Percentiles rank a stretch among this genome's conserved stretches.
phyloP scores from a whole-genome alignment of 164 flowering plant genomes.

The Vitis rupestris region DNA sequence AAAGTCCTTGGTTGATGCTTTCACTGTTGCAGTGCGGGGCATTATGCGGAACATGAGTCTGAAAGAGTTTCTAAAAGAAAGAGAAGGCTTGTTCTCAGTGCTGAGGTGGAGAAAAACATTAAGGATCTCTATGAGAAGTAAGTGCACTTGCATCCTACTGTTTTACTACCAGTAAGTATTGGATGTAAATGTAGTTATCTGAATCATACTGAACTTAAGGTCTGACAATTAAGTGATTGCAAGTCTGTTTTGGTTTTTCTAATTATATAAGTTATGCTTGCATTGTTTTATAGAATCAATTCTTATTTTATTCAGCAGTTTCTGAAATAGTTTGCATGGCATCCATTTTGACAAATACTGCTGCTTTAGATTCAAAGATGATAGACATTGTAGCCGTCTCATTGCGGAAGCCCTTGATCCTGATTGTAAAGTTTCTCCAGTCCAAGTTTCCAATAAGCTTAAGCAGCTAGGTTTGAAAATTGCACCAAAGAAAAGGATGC shows the following conservation, averaged over 20 bases:
- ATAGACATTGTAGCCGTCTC: slow-evolving; percentile 45
- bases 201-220: neutral
- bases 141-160: slow-evolving; percentile 15
- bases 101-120: slow-evolving; percentile 48
- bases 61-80: slow-evolving; percentile 34
- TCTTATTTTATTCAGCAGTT: neutral
- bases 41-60: slow-evolving; percentile 24
- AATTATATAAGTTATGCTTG: too few species aligned
- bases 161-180: neutral
- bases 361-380: slow-evolving; percentile 57
- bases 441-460: slow-evolving; percentile 63
- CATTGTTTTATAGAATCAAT: neutral
- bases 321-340: neutral
- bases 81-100: slow-evolving; percentile 49
- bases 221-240: too few species aligned
- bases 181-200: neutral
- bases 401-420: slow-evolving; percentile 71
- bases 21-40: slow-evolving; percentile 40
- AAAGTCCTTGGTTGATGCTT: slow-evolving; percentile 5
- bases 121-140: slow-evolving; percentile 77
- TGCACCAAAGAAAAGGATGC: slow-evolving; percentile 37
- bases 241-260: too few species aligned
- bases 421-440: slow-evolving; percentile 53
- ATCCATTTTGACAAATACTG: neutral
- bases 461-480: slow-evolving; percentile 58